Base-by-base conservation (phyloP, 441 rosid genomes). In the Codiaeum variegatum region DNA sequence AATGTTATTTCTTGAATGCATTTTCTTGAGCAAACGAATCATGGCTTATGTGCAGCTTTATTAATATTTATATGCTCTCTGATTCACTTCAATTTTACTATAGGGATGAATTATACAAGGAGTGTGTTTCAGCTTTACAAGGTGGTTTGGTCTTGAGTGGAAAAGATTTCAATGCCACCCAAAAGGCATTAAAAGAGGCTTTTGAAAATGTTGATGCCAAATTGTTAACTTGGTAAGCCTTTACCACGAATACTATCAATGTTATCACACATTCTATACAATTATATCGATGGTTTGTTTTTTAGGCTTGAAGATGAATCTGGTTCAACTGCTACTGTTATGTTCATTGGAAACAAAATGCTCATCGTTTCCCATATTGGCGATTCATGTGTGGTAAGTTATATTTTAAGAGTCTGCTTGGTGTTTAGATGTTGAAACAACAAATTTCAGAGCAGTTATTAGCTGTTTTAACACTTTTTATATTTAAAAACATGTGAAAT, bases 81-180 rank as follows among this genome's bases (percentile, higher is more conserved):
- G 18, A 55, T 55, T 40, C 21, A 15, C 10, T 21, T 16, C 4
- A 44, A 63, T n/a, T 10, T 10, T 8, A 7, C 51, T 29, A 71
- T 73, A 94, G 97, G 89, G 95, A 92, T 75, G 98, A 90, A 81
- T 78, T 94, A 72, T 90, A 86, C 84, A 89, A 87, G 76, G 97
- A 90, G 74, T 94, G 95, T 71, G 87, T 84, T 66, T 78, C 78
- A 64, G 90, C 89, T 56, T 83, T 94, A 75, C 90, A 88, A 83
- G 94, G 81, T 66, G 97, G 98, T 64, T 79, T 78, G 74, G 78
- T 90, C n/a, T 82, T 92, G 78, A 85, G 71, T 29, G 93, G 83
- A 72, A 89, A 85, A 67, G 93, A 90, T 78, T 71, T 78, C 73
- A 59, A 49, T 12, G 75, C 88, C 32, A 83, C 84, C 69, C 79